phyloP scores from a whole-genome alignment of 192 early-diverging fungal species.

The Fimicolochytrium jonesii region DNA sequence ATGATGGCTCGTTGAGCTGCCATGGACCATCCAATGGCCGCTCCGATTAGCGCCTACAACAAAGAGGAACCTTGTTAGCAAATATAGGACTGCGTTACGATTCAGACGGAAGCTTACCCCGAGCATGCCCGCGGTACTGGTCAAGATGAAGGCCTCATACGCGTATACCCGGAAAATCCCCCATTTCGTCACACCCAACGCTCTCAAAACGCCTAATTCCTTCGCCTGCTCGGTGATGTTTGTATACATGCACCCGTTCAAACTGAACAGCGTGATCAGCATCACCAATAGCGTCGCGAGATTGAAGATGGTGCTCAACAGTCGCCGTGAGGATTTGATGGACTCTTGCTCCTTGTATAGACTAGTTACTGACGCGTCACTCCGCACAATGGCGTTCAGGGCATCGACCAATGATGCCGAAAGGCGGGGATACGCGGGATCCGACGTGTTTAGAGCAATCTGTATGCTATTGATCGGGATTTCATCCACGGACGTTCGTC shows the following conservation, averaged over 20 bases:
- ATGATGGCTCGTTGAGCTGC: constrained; percentile 23
- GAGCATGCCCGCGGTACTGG: constrained; percentile 12
- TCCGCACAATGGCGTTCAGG: neutral
- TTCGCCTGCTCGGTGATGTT: constrained; percentile 31
- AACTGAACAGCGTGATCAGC: constrained; percentile 28
- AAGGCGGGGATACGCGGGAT: neutral
- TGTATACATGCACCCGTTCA: constrained; percentile 26
- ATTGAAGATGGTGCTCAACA: constrained; percentile 23
- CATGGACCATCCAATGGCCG: constrained; percentile 28
- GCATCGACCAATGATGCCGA: neutral
- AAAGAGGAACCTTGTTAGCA: neutral
- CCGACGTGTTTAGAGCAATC: constrained; percentile 9
- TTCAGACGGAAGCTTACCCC: constrained; percentile 16
- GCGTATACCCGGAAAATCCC: constrained; percentile 17
- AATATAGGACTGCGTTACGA: neutral
- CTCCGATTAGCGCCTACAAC: constrained; percentile 18
- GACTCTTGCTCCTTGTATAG: constrained; percentile 10
- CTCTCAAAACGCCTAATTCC: constrained; percentile 23
- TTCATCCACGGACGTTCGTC: constrained; percentile 2
- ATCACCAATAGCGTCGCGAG: constrained; percentile 25
- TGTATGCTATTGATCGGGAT: constrained; percentile 15
- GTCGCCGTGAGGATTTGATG: neutral
- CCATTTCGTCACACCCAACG: constrained; percentile 17
- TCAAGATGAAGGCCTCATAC: constrained; percentile 27
- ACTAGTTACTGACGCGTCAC: neutral